A percentile compares a stretch with the other conserved stretches of the same genome.
These are phyloP conservation scores for Barnettozyma sp. DNA, from an alignment of 805 yeast species.

Conservation along the genomic window DNA sequence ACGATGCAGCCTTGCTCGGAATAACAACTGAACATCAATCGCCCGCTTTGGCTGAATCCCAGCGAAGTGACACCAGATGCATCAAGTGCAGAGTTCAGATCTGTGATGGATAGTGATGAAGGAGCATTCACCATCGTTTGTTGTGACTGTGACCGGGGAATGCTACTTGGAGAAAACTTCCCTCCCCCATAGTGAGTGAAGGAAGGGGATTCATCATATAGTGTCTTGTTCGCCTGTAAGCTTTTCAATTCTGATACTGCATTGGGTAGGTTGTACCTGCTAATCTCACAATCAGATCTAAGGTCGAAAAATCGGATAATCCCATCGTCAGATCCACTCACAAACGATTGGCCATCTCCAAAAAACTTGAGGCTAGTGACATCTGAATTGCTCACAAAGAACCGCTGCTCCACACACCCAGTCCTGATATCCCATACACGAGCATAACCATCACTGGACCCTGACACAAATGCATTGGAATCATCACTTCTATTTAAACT, in stretches of 20 bases:
- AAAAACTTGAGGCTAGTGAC: conserved; percentile 55
- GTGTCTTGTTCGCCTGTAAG: conserved; percentile 9
- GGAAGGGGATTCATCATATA: conserved; percentile 10
- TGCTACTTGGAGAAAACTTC: no score
- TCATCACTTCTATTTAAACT: conserved; percentile 24
- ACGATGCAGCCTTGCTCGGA: conserved; percentile 67
- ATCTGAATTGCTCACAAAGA: conserved; percentile 56
- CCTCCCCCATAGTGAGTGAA: no score
- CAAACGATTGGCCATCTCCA: conserved; percentile 65
- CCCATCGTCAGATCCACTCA: conserved; percentile 78
- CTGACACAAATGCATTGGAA: conserved; percentile 44
- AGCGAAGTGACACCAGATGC: conserved; percentile 66
- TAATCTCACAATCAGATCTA: conserved; percentile 66
- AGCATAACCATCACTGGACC: conserved; percentile 63
- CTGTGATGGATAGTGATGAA: conserved; percentile 23
- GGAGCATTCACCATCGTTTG: conserved; percentile 17
- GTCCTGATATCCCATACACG: conserved; percentile 60
- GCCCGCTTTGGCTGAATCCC: conserved; percentile 67
- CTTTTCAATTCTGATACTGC: conserved; percentile 8
- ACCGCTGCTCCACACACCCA: conserved; percentile 38
- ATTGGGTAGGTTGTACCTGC: conserved; percentile 35
- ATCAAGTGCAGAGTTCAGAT: conserved; percentile 31
- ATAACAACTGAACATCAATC: conserved; percentile 68
- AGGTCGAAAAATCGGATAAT: conserved; percentile 62
- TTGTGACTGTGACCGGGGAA: conserved; percentile 7